These are phyloP conservation scores for Tolypocladium sp. DNA, from an alignment of 2,329 filamentous ascomycete species.

Conservation along the genomic window DNA sequence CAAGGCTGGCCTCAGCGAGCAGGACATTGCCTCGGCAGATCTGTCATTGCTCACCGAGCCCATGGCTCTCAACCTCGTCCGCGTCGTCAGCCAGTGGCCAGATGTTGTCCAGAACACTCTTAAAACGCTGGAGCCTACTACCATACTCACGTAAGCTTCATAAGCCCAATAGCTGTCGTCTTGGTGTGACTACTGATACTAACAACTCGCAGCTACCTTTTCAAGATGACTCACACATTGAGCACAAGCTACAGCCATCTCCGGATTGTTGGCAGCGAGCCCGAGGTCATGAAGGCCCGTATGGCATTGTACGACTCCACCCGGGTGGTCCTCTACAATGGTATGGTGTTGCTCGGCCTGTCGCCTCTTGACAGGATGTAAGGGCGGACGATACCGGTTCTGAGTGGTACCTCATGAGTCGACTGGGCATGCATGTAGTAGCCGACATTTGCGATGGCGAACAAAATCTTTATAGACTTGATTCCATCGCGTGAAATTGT, in stretches of 20 bases:
- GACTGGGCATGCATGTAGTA: not conserved
- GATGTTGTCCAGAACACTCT: conserved; percentile 78
- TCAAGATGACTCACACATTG: conserved; percentile 77
- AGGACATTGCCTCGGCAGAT: conserved; percentile 55
- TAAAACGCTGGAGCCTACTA: conserved; percentile 69
- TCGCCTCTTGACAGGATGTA: conserved; percentile 55
- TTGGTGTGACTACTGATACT: not conserved
- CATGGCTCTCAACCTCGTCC: conserved; percentile 64
- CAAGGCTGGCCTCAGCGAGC: conserved; percentile 40
- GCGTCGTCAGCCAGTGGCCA: conserved; percentile 74
- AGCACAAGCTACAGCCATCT: conserved; percentile 77
- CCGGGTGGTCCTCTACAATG: conserved; percentile 68
- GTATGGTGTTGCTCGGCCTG: conserved; percentile 73
- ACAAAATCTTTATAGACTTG: not conserved
- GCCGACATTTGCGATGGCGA: not conserved
- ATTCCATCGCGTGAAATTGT: not conserved
- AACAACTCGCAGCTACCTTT: conserved; percentile 44
- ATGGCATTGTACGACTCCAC: conserved; percentile 60
- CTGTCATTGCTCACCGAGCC: conserved; percentile 59
- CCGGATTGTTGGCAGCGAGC: conserved; percentile 71
- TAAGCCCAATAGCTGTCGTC: too few relatives aligned
- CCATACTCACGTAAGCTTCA: conserved; percentile 22
- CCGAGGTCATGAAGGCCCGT: conserved; percentile 49
- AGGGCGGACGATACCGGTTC: not conserved
- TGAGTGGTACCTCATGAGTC: not conserved